A percentile compares a stretch with the other conserved stretches of the same genome.
These are phyloP conservation scores for Colletotrichum lini DNA, from an alignment of 2,329 filamentous ascomycete genomes.

Conservation along the genomic window DNA sequence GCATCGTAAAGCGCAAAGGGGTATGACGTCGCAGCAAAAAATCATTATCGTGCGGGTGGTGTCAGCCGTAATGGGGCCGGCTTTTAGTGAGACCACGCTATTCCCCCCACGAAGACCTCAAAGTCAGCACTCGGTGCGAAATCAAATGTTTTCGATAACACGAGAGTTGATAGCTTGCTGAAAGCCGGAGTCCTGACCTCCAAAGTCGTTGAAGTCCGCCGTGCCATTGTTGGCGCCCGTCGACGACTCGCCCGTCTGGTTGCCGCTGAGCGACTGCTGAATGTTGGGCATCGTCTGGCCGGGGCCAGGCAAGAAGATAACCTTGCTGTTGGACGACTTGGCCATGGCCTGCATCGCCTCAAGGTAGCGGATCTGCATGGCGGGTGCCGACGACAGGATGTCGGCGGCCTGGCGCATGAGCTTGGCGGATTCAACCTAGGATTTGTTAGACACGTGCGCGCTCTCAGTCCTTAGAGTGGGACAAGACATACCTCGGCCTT, in stretches of 20 bases:
- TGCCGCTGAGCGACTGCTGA: constrained; percentile 59
- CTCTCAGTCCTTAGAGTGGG: not conserved
- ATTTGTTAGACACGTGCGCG: constrained; percentile 22
- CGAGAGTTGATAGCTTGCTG: constrained; percentile 86
- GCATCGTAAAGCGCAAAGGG: constrained; percentile 23
- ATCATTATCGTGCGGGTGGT: constrained; percentile 18
- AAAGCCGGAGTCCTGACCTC: constrained; percentile 73
- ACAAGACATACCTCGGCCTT: constrained; percentile 78
- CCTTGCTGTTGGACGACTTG: constrained; percentile 90
- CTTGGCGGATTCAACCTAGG: constrained; percentile 89
- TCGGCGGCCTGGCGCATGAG: constrained; percentile 94
- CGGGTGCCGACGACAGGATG: constrained; percentile 90
- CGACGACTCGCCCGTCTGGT: constrained; percentile 49
- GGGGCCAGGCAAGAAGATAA: constrained; percentile 82
- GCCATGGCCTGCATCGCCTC: constrained; percentile 99
- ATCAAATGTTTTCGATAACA: constrained; percentile 88
- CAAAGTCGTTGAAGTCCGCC: constrained; percentile 63
- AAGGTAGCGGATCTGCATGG: constrained; percentile 98
- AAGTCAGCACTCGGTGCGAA: constrained; percentile 42
- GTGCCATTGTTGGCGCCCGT: constrained; percentile 58
- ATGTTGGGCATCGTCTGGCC: constrained; percentile 69
- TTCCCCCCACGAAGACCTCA: constrained; percentile 35
- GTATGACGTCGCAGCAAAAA: constrained; percentile 6
- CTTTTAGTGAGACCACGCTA: constrained; percentile 41
- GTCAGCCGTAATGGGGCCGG: constrained; percentile 19